phyloP scores from a whole-genome alignment of 306 rosid genomes.

The Sindora glabra region DNA sequence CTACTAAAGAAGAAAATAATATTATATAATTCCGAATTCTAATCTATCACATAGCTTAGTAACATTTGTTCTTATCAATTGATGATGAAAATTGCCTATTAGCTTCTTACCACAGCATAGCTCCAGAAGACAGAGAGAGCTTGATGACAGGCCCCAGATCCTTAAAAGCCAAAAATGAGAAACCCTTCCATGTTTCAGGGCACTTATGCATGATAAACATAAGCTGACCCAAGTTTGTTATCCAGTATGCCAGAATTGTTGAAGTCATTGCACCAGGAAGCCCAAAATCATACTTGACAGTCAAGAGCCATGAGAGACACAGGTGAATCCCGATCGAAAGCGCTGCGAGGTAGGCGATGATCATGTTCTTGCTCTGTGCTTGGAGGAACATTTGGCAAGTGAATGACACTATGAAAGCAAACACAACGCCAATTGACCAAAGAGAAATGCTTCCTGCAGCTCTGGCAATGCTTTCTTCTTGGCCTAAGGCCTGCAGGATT shows the following conservation, averaged over 20 bases:
- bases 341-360: constrained; percentile 46
- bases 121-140: constrained; percentile 62
- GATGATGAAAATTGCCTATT: not conserved
- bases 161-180: constrained; percentile 45
- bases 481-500: constrained; percentile 39
- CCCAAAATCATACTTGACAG: constrained; percentile 42
- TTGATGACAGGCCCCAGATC: constrained; percentile 53
- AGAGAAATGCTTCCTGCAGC: constrained; percentile 41
- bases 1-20: no score
- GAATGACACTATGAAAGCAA: constrained; percentile 30
- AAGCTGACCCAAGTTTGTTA: constrained; percentile 48
- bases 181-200: constrained; percentile 59
- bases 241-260: constrained; percentile 39
- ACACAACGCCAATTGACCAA: constrained; percentile 41
- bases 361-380: constrained; percentile 54
- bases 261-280: constrained; percentile 50
- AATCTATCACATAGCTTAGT: no score
- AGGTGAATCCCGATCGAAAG: constrained; percentile 32
- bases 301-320: constrained; percentile 47
- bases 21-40: no score
- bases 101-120: constrained; percentile 46
- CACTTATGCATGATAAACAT: constrained; percentile 33
- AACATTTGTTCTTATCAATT: not conserved
- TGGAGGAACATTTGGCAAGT: constrained; percentile 61
- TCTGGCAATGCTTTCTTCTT: constrained; percentile 28